These are phyloP conservation scores for Cyphellophora europaea DNA, from an alignment of 2,329 filamentous ascomycete species.

Conservation along the genomic window DNA sequence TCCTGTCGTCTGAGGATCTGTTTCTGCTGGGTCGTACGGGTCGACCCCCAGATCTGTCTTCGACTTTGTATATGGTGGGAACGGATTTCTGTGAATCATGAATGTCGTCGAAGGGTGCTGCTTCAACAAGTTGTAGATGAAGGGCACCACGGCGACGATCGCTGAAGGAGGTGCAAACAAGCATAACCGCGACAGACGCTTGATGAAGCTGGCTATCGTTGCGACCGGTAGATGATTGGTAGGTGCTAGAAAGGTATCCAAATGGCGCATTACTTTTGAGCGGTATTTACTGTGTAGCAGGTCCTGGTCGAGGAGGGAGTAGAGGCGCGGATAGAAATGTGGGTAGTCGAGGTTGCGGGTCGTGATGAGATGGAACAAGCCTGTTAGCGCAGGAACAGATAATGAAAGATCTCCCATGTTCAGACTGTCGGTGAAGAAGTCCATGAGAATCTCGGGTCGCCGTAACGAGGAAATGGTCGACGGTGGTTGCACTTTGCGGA, in stretches of 20 bases:
- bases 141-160: constrained; percentile 81
- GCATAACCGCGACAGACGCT: constrained; percentile 73
- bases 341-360: constrained; percentile 94
- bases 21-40: constrained; percentile 65
- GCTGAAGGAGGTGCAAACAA: constrained; percentile 84
- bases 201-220: constrained; percentile 91
- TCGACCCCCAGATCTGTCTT: constrained; percentile 59
- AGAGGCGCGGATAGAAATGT: constrained; percentile 86
- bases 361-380: constrained; percentile 89
- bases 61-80: constrained; percentile 46
- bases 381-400: constrained; percentile 79
- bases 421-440: constrained; percentile 94
- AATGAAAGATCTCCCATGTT: constrained; percentile 68
- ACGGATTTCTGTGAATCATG: constrained; percentile 78
- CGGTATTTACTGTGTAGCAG: constrained; percentile 91
- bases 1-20: constrained; percentile 72
- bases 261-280: constrained; percentile 81
- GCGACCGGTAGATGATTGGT: constrained; percentile 78
- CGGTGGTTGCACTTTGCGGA: constrained; percentile 36
- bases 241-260: constrained; percentile 83
- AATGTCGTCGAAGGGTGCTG: constrained; percentile 85
- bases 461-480: constrained; percentile 56
- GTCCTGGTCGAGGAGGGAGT: constrained; percentile 77
- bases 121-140: constrained; percentile 91
- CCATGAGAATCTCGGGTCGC: constrained; percentile 81